Percentiles rank a stretch among this genome's conserved stretches.
These are phyloP conservation scores for Guadua angustifolia DNA, from an alignment of 176 grass and related monocot genomes.

Conservation along the genomic window DNA sequence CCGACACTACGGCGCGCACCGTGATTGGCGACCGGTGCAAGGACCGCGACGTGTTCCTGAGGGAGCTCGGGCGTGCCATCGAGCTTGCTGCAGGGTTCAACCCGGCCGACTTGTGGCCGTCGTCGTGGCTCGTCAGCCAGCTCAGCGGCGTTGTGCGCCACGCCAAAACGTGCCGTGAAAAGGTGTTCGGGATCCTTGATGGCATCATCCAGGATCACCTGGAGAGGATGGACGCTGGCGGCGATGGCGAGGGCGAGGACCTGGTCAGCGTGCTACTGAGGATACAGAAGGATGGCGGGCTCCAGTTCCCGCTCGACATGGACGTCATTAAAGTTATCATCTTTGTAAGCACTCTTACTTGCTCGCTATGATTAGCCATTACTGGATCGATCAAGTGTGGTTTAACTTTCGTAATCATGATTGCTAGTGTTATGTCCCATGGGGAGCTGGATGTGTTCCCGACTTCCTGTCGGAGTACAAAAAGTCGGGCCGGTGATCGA, in stretches of 20 bases:
- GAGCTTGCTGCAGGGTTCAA: constrained; percentile 41
- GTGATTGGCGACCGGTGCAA: constrained; percentile 60
- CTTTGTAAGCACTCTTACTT: constrained; percentile 19
- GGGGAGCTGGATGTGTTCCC: no score
- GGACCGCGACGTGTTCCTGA: constrained; percentile 55
- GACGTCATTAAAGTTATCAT: constrained; percentile 39
- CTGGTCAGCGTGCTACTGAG: constrained; percentile 48
- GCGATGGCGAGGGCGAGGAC: constrained; percentile 27
- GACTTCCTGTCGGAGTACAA: no score
- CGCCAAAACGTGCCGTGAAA: constrained; percentile 40
- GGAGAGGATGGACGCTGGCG: constrained; percentile 11
- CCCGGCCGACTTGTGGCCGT: constrained; percentile 66
- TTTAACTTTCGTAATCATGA: no score
- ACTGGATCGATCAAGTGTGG: no score
- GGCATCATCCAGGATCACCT: constrained; percentile 58
- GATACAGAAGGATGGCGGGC: constrained; percentile 26
- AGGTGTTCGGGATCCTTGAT: constrained; percentile 56
- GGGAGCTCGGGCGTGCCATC: constrained; percentile 11
- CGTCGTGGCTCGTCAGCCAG: constrained; percentile 37
- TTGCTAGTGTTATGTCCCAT: no score
- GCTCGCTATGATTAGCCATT: background rate
- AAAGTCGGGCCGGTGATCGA: no score
- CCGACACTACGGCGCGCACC: constrained; percentile 43
- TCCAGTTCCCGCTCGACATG: constrained; percentile 37
- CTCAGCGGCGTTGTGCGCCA: constrained; percentile 43